These are phyloP conservation scores for Coniella vitis DNA, from an alignment of 2,329 filamentous ascomycete species.

Conservation along the genomic window DNA sequence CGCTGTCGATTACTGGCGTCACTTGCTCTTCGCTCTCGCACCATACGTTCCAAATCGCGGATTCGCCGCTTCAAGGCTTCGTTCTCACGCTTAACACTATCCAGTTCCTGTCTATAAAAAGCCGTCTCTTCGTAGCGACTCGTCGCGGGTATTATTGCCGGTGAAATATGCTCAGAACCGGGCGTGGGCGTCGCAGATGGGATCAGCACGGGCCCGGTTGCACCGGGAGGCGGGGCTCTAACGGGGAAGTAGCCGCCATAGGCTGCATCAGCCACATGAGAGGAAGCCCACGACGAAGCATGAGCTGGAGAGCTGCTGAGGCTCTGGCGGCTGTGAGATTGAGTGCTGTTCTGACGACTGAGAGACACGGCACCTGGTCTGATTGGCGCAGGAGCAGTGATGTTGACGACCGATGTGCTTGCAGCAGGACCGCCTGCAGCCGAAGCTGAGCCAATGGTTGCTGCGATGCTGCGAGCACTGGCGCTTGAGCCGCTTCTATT, in stretches of 20 bases:
- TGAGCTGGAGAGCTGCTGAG: constrained; percentile 41
- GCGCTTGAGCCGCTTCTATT: constrained; percentile 53
- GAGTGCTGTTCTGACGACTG: constrained; percentile 48
- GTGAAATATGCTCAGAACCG: constrained; percentile 37
- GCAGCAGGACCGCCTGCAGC: constrained; percentile 21
- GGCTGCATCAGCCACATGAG: constrained; percentile 34
- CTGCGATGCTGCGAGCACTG: constrained; percentile 45
- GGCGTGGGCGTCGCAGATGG: constrained; percentile 35
- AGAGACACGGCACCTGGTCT: constrained; percentile 33
- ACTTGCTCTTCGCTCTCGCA: constrained; percentile 42
- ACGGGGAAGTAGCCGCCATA: constrained; percentile 28
- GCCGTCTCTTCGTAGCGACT: constrained; percentile 57
- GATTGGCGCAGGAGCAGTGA: constrained; percentile 39
- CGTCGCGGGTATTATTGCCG: constrained; percentile 49
- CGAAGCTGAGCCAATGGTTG: constrained; percentile 32
- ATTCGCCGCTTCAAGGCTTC: constrained; percentile 54
- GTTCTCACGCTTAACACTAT: constrained; percentile 57
- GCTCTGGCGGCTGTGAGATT: constrained; percentile 41
- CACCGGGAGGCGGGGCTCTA: constrained; percentile 15
- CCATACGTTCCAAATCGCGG: constrained; percentile 52
- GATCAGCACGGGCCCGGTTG: constrained; percentile 28
- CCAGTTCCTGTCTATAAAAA: constrained; percentile 53
- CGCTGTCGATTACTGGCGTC: constrained; percentile 36
- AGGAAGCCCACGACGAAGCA: constrained; percentile 39
- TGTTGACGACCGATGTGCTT: constrained; percentile 34